Base-by-base conservation (phyloP, 805 yeast genomes). In the Candida bentonensis region DNA sequence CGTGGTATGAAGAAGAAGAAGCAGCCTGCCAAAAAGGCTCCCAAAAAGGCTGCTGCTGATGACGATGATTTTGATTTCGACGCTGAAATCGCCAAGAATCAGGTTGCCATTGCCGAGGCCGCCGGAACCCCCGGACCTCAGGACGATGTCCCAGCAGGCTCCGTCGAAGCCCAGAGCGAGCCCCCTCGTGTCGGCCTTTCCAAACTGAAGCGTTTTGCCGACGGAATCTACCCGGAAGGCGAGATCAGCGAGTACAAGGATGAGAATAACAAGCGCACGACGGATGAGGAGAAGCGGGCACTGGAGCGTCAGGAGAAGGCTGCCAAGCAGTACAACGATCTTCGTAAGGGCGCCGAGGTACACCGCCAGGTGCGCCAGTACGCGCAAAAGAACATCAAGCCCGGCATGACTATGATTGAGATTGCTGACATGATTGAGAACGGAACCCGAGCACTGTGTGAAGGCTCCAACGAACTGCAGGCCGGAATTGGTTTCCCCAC, bases 401-500 rank as follows among this genome's bases (percentile, higher is more conserved):
- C 97, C 0, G 98, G 97, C 21, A 83, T 88, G 94, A 65, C 83
- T 13, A 82, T 87, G 76, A 82, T 77, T 21, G 95, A 87, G 49
- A 77, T 92, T 53, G 96, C 95, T 11, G 86, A 92, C 58, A 69
- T 79, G 47, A 82, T 92, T 54, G 99, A 92, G 63, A 76, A 86
- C 58, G 74, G 89, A 0, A 82, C 83, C 4, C 73, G 97, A 53
- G 73, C 78, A 3, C 76, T 80, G 53, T 72, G 87, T 15, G 81
- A 73, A 39, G 81, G 80, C 42, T 69, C 68, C 44, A 71, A 74
- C 23, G 70, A 73, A 48, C 58, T 59, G 41, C 61, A 65, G 22
- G 92, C 86, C 15, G 99, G 99, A 33, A 77, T 88, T 55, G 99
- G 97, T 3, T 92, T 92, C 72, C 99, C 99, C 42, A 87, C 96